Base-by-base conservation (phyloP, 2,329 filamentous ascomycete genomes). In the Thelonectria olida region DNA sequence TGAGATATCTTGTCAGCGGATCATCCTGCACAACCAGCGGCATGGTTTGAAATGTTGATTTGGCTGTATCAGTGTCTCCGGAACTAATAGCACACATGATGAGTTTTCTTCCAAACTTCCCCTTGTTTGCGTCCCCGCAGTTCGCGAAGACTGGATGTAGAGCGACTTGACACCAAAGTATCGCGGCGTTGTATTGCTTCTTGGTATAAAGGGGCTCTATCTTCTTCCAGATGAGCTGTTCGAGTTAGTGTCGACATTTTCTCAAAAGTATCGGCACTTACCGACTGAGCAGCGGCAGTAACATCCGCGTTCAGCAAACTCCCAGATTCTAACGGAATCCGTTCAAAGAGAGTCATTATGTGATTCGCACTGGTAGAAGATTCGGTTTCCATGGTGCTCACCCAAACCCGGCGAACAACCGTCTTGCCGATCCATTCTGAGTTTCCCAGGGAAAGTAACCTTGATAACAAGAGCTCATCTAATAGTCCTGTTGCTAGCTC, bases 191-290 rank as follows among this genome's bases (percentile, higher is more conserved):
- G 55, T 84, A 85, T 15, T 87, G 77, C 2, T 82, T 79, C 28
- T 85, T 81, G 1, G 77, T 77, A 63, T 86, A 87, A 13, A 81
- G 80, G 1, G 81, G 76, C 53, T 93, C 90, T n/a, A 92, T 81
- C 23, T 84, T 85, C 76, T 93, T 96, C 93, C 93, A 97, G 4
- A 97, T 78, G 4, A 97, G 75, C 91, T 95, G 61, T 10, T 20
- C 42, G 25, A 63, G 70, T 71, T 27, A 70, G 64, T 36, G 7
- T 17, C 7, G 12, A 19, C 5, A 9, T 34, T 17, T 20, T 12
- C 28, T 19, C 67, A 19, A 67, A 61, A 45, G 15, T 20, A 34
- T 42, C 31, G n/a, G 42, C 15, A 75, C 84, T 67, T 72, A 91
- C 88, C 31, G 87, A 90, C 67, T 92, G 90, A 7, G 86, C 85